Evolutionary conservation across 257 asterid genomes (phyloP).

Genomic region (Ophiorrhiza pumila): DNA sequence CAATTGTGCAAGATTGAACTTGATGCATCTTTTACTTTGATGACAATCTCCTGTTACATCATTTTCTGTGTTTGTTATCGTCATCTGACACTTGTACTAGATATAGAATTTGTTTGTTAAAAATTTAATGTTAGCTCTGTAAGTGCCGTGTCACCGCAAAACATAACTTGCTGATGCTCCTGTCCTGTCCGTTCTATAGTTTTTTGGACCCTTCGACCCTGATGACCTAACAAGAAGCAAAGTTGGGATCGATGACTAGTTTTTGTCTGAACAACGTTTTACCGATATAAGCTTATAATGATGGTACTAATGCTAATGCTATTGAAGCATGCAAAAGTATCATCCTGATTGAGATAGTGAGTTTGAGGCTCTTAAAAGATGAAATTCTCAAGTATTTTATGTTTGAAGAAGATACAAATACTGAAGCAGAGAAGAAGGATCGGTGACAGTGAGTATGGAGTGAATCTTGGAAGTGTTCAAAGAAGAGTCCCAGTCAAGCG

Average conservation of each 20-base stretch:
- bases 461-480: constrained; percentile 20
- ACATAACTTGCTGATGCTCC: constrained; percentile 3
- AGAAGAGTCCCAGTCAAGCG: constrained; percentile 8
- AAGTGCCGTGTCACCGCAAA: constrained; percentile 16
- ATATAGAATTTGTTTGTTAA: constrained; percentile 12
- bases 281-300: too few relatives aligned
- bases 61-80: neutral
- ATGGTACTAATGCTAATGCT: too few relatives aligned
- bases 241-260: constrained; percentile 23
- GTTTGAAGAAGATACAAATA: constrained; percentile 27
- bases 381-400: constrained; percentile 20
- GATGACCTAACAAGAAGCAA: constrained; percentile 24
- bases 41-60: constrained; percentile 9
- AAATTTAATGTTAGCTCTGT: constrained; percentile 3
- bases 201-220: constrained; percentile 15
- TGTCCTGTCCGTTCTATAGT: neutral
- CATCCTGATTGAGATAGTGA: neutral
- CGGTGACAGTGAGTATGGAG: constrained; percentile 18
- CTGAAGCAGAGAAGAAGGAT: constrained; percentile 22
- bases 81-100: constrained; percentile 13
- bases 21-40: constrained; percentile 10
- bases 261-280: constrained; percentile 9
- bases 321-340: neutral
- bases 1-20: neutral
- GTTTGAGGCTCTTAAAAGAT: neutral